Evolutionary conservation across 1,284 basidiomycete genomes (phyloP).

Genomic region (Puccinia coronata): DNA sequence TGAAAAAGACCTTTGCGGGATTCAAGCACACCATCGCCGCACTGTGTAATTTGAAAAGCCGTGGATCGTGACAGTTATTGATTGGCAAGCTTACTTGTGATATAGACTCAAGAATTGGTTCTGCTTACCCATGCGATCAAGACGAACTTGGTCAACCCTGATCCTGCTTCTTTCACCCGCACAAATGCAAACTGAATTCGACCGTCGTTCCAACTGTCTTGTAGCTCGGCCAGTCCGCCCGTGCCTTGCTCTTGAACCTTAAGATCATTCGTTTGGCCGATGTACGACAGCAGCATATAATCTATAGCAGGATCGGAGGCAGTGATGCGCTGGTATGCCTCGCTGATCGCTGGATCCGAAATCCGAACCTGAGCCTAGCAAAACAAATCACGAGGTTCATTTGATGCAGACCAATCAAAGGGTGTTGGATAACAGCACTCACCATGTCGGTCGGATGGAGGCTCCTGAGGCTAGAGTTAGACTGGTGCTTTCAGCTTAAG

Average conservation of each 20-base stretch:
- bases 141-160: constrained; percentile 85
- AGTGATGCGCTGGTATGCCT: constrained; percentile 79
- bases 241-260: constrained; percentile 82
- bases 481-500: background rate
- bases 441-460: background rate
- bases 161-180: constrained; percentile 85
- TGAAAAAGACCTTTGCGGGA: constrained; percentile 87
- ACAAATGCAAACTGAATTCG: constrained; percentile 92
- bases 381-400: background rate
- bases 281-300: constrained; percentile 84
- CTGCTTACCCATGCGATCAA: constrained; percentile 65
- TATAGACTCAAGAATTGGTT: background rate
- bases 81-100: background rate
- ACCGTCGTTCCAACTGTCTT: constrained; percentile 93
- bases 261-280: constrained; percentile 82
- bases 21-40: constrained; percentile 92
- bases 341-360: constrained; percentile 60
- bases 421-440: background rate
- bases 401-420: background rate
- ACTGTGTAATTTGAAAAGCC: constrained; percentile 61
- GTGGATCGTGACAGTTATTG: background rate
- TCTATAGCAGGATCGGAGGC: constrained; percentile 71
- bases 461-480: background rate
- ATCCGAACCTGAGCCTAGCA: constrained; percentile 45
- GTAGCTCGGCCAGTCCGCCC: constrained; percentile 82